Percentiles rank a stretch among this genome's conserved stretches.
Evolutionary conservation across 805 yeast genomes (phyloP).

Genomic region (Tetrapisispora pingtungensis): DNA sequence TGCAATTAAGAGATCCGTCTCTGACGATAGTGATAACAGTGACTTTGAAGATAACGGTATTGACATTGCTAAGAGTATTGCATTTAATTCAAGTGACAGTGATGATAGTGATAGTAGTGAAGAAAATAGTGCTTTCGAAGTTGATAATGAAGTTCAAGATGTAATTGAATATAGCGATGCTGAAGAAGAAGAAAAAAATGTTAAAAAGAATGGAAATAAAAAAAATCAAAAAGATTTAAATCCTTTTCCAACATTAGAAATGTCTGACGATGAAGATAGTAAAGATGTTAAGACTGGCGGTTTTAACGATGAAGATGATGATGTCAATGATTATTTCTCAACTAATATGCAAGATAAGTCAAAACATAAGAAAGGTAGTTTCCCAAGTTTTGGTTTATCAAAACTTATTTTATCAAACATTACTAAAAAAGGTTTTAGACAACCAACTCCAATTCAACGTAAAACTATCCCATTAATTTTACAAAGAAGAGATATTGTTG

Average conservation of each 20-base stretch:
- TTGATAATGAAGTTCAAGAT: conserved; percentile 17
- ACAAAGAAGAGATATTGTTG: conserved; percentile 88
- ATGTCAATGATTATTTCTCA: conserved; percentile 36
- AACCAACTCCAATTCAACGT: conserved; percentile 96
- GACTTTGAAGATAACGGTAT: conserved; percentile 32
- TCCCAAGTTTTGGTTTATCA: conserved; percentile 84
- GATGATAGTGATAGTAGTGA: conserved; percentile 27
- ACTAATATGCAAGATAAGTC: conserved; percentile 20
- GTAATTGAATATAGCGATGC: conserved; percentile 16
- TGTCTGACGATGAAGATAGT: conserved; percentile 41
- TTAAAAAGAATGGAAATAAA: conserved; percentile 25
- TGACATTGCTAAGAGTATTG: conserved; percentile 57
- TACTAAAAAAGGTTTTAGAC: conserved; percentile 75
- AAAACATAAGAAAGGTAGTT: conserved; percentile 58
- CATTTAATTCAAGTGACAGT: conserved; percentile 33
- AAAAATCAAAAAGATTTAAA: conserved; percentile 7
- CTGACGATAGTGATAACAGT: conserved; percentile 26
- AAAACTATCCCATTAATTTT: conserved; percentile 86
- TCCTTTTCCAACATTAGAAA: conserved; percentile 41
- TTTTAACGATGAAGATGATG: conserved; percentile 37
- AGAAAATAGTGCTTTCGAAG: conserved; percentile 15
- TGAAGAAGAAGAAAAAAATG: conserved; percentile 23
- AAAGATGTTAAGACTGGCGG: conserved; percentile 18
- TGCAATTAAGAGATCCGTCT: neutral
- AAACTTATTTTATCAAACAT: conserved; percentile 61